Conservation (phyloP, 441 rosid genomes). For the Adansonia grandidieri region DNA sequence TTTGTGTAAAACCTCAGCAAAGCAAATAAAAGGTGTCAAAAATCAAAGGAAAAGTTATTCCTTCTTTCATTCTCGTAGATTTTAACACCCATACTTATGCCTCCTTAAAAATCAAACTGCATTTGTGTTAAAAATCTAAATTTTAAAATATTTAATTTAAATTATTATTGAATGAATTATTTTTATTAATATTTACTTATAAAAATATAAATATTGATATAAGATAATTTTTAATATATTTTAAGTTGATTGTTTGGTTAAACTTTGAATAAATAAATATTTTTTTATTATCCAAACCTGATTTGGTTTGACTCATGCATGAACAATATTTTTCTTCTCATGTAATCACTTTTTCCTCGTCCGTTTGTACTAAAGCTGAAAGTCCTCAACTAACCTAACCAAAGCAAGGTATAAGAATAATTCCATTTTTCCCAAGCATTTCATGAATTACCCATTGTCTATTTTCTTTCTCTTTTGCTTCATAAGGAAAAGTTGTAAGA, state of each 20-base stretch:
- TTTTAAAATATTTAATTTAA: no score
- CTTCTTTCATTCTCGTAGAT: conserved; percentile 29
- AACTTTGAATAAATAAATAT: no score
- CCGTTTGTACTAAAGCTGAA: conserved; percentile 9
- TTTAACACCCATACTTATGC: conserved; percentile 24
- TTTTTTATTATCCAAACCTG: no score
- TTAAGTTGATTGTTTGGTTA: no score
- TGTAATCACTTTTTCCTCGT: conserved; percentile 30
- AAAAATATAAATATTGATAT: no score
- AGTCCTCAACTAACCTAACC: conserved; percentile 24
- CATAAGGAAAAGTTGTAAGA: conserved; percentile 26
- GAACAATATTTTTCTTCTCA: neutral
- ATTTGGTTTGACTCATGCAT: no score
- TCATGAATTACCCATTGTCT: neutral
- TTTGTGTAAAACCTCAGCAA: conserved; percentile 35
- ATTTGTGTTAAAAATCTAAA: no score
- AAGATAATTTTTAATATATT: no score
- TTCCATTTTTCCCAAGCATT: conserved; percentile 22
- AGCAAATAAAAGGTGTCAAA: conserved; percentile 28
- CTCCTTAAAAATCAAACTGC: no score
- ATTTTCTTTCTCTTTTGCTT: conserved; percentile 35
- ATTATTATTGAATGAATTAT: no score
- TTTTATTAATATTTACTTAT: no score
- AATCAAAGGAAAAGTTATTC: conserved; percentile 31
- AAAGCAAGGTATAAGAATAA: conserved; percentile 10